Percentiles rank a stretch among this genome's conserved stretches.
Conservation (phyloP, 345 rosid species). For the Arabis alpina region DNA sequence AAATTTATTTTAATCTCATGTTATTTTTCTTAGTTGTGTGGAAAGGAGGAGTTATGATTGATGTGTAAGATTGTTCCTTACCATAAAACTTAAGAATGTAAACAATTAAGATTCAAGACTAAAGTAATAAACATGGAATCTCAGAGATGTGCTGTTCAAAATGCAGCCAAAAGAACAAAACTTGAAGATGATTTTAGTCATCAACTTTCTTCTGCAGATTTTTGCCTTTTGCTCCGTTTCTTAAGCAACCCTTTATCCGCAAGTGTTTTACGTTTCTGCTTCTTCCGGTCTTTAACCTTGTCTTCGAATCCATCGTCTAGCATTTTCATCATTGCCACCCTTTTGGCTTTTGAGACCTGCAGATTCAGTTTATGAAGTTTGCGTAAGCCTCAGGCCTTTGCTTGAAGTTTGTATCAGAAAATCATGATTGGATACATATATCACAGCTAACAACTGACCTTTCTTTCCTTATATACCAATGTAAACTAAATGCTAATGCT, state of each 20-base stretch:
- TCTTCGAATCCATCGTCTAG: conserved; percentile 89
- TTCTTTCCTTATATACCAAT: conserved; percentile 9
- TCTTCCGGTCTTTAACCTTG: conserved; percentile 68
- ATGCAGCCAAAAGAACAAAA: conserved; percentile 28
- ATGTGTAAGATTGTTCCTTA: neutral
- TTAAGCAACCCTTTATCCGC: conserved; percentile 66
- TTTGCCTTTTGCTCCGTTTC: conserved; percentile 43
- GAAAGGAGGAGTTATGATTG: neutral
- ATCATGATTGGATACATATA: neutral
- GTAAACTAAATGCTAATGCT: conserved; percentile 4
- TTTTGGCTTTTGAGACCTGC: conserved; percentile 89
- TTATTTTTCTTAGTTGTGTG: neutral
- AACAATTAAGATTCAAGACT: conserved; percentile 6
- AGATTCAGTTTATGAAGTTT: conserved; percentile 20
- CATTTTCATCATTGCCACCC: conserved; percentile 88
- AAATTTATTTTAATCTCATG: conserved; percentile 8
- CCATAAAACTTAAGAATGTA: neutral
- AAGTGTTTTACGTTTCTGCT: conserved; percentile 62
- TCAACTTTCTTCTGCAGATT: conserved; percentile 42
- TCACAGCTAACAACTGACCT: neutral
- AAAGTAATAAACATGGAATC: conserved; percentile 10
- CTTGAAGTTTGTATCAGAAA: neutral
- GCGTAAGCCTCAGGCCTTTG: conserved; percentile 9
- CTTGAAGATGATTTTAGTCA: conserved; percentile 33
- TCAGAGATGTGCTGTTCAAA: conserved; percentile 18